phyloP scores from a whole-genome alignment of 2,329 filamentous ascomycete species.

The Cyphellophora attinorum region DNA sequence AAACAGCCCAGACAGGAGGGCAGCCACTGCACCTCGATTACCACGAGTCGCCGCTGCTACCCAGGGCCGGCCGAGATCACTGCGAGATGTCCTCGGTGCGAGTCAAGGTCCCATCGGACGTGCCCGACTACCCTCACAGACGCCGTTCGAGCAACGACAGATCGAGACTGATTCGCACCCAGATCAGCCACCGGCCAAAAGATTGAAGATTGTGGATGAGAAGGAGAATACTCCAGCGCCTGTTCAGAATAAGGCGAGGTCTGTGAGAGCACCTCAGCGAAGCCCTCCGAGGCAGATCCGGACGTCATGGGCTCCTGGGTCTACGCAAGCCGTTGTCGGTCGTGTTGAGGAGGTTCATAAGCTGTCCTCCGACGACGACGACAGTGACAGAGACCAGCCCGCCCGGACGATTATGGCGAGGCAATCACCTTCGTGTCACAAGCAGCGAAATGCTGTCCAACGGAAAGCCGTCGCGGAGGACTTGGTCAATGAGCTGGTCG shows the following conservation, averaged over 20 bases:
- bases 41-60: conserved; percentile 20
- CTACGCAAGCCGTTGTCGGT: background rate
- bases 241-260: background rate
- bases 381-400: background rate
- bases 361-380: conserved; percentile 14
- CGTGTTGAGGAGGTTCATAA: conserved; percentile 9
- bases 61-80: conserved; percentile 45
- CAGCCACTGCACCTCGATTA: conserved; percentile 11
- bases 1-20: conserved; percentile 34
- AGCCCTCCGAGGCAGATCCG: conserved; percentile 1
- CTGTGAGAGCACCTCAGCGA: conserved; percentile 1
- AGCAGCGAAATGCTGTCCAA: no score
- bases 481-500: no score
- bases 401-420: no score
- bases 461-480: no score
- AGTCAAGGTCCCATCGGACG: conserved; percentile 56
- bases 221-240: conserved; percentile 8
- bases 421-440: no score
- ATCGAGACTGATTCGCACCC: conserved; percentile 5
- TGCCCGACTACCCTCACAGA: conserved; percentile 46
- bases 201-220: conserved; percentile 19
- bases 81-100: conserved; percentile 57
- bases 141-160: conserved; percentile 56
- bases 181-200: conserved; percentile 24
- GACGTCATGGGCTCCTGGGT: conserved; percentile 2